Base-by-base conservation (phyloP, 495 filamentous ascomycete genomes). In the Copromyces sp. region DNA sequence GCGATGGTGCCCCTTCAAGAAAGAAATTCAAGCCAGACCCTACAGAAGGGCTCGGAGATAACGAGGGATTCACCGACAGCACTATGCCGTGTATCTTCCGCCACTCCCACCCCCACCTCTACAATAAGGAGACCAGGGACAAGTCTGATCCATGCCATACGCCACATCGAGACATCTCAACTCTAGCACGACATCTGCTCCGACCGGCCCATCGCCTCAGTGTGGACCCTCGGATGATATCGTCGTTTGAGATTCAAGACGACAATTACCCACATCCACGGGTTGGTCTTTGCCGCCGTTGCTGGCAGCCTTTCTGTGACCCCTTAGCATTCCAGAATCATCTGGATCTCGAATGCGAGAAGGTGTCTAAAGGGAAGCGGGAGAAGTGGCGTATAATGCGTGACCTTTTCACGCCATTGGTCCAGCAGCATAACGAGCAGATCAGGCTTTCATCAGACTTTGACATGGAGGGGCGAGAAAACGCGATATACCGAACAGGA, bases 101-200 rank as follows among this genome's bases (percentile, higher is more conserved):
- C 4, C 73, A 70, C 68, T 76, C 78, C 16, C 78, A 81, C 69
- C 79, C 79, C 3, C 45, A 72, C 16, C 78, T 80, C 47, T 81
- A 81, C 68, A 75, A 79, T 59, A 78, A 72, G 24, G 74, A 75
- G 42, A 77, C 75, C 32, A 75, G 73, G 35, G 78, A 81, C 14
- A 80, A 76, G 42, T 82, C 77, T 69, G 76, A 76, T 9, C 77
- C 80, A 0, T 82, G 80, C 70, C 80, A 82, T 53, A 77, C 80
- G 9, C 29, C 72, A n/a, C 80, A 81, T 70, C 75, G 77, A 70
- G 78, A 82, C 24, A 81, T 82, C 68, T 80, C 80, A 9, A 80
- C 79, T 44, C 73, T 82, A 32, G 79, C 80, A 9, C 79, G 80
- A 37, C 80, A 82, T 65, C 72, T 82, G 2, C 72, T 72, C 29